Base-by-base conservation (phyloP, 139 green algal species). In the Desmodesmus armatus region DNA sequence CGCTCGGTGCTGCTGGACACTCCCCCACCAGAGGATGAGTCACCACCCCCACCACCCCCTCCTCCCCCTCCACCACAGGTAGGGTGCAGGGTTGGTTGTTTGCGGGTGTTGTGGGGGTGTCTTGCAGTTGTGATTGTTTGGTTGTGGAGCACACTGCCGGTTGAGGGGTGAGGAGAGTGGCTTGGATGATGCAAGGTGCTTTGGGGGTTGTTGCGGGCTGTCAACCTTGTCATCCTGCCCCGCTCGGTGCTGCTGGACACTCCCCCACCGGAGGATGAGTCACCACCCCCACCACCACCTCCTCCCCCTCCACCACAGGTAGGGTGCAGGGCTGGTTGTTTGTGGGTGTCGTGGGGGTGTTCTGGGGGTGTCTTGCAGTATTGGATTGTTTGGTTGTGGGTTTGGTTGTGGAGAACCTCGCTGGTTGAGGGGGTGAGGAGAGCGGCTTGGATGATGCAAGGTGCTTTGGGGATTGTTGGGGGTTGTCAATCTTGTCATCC, bases 151-250 rank as follows among this genome's bases (percentile, higher is more conserved):
- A n/a, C n/a, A n/a, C n/a, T n/a, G n/a, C n/a, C n/a, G n/a, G n/a
- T n/a, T n/a, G n/a, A n/a, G n/a, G n/a, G n/a, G n/a, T n/a, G n/a
- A n/a, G n/a, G n/a, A n/a, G n/a, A n/a, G n/a, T n/a, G n/a, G n/a
- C n/a, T n/a, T n/a, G n/a, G n/a, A n/a, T n/a, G n/a, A n/a, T n/a
- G n/a, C n/a, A n/a, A n/a, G n/a, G n/a, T n/a, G n/a, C n/a, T n/a
- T n/a, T n/a, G n/a, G n/a, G n/a, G n/a, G n/a, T n/a, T 99, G 55
- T 86, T 93, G 27, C 79, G 89, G 85, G 97, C 97, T 23, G 96
- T 99, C 69, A 87, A 98, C 87, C 94, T 99, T 78, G 97, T 99
- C 43, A 99, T 99, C 87, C 80, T 99, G 66, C 96, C 96, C 9
- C 87, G 96, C 25, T 87, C 91, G 23, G 94, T 90, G n/a, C 89